Conservation (phyloP, 495 filamentous ascomycete species). For the Penicillium samsonianum region DNA sequence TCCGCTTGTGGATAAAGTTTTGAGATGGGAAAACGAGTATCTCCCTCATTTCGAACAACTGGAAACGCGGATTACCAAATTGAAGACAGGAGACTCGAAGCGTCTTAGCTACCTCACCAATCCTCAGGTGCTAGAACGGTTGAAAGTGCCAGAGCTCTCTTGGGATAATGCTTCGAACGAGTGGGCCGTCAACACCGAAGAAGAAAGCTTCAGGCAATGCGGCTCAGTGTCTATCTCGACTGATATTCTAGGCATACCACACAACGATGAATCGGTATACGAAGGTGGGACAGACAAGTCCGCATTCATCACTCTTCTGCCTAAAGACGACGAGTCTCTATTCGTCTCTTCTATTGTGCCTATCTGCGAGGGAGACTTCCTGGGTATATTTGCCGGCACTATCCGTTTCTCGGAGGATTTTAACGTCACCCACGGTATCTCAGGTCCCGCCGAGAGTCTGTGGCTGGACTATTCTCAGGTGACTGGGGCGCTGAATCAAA, state of each 20-base stretch:
- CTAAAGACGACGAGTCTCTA: slow-evolving; percentile 12
- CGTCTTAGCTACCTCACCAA: slow-evolving; percentile 4
- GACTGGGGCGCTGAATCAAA: slow-evolving; percentile 27
- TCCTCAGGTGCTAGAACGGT: slow-evolving; percentile 8
- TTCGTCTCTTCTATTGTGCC: slow-evolving; percentile 19
- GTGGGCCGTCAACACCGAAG: slow-evolving; percentile 9
- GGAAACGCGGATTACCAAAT: slow-evolving; percentile 13
- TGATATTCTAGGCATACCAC: slow-evolving; percentile 3
- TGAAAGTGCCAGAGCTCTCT: slow-evolving; percentile 12
- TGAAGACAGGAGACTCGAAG: slow-evolving; percentile 5
- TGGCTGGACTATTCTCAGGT: slow-evolving; percentile 31
- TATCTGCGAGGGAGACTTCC: slow-evolving; percentile 18
- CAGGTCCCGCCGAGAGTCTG: slow-evolving; percentile 22
- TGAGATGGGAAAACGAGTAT: slow-evolving; percentile 21
- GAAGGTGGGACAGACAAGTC: slow-evolving; percentile 19
- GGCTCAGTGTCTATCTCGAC: slow-evolving; percentile 1
- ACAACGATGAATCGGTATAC: slow-evolving; percentile 3
- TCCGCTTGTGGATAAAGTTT: slow-evolving; percentile 17
- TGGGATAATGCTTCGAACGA: slow-evolving; percentile 20
- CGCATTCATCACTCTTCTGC: slow-evolving; percentile 16
- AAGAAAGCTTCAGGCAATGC: slow-evolving; percentile 12
- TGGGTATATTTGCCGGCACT: slow-evolving; percentile 26
- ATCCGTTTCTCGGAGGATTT: slow-evolving; percentile 24
- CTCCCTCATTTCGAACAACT: slow-evolving; percentile 20
- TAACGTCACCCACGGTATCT: slow-evolving; percentile 14